Evolutionary conservation across 805 yeast species (phyloP), one percentile per base, ranked within the genome.

Genomic region (Zygosaccharomyces siamensis): DNA sequence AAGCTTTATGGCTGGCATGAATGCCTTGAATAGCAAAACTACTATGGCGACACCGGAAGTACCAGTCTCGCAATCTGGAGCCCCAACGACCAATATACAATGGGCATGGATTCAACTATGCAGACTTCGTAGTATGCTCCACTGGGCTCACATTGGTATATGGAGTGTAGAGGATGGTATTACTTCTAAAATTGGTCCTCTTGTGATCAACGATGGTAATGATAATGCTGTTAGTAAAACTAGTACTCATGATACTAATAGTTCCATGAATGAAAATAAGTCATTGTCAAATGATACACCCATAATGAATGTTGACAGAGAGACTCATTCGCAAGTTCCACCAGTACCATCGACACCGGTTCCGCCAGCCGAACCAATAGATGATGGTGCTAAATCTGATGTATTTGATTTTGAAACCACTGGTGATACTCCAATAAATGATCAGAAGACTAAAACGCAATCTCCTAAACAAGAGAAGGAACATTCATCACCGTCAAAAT

Each of bases 101-200:
- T 73, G 77, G 49, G 78, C 80, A 7, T 90, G 95, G 86, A 68
- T 75, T 27, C 86, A 82, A 57, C 64, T 83, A 31, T 69, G 78
- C 33, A 76, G 81, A 57, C 72, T 88, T 18, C 77, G 96, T 46
- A 78, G 79, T 37, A 83, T 84, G 61, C 72, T 90, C 54, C 87
- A 84, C 68, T 92, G 95, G 92, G 74, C 95, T 7, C 81, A 88
- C 54, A 66, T 84, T 20, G 97, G 97, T 5, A 75, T 82, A 27
- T 86, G 92, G 90, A 86, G 83, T 49, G 63, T 68, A 3, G 75
- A 71, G 28, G 65, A 62, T 49, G 45, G 64, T 4, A 44, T 61
- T 10, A 43, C 50, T 3, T 40, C 58, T 5, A 61, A 58, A 26
- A 50, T 68, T 11, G 64, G 62, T 2, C 71, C 71, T 5, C 12